These are phyloP conservation scores for Oryza coarctata DNA, from an alignment of 176 grass and related monocot genomes.

Conservation along the genomic window DNA sequence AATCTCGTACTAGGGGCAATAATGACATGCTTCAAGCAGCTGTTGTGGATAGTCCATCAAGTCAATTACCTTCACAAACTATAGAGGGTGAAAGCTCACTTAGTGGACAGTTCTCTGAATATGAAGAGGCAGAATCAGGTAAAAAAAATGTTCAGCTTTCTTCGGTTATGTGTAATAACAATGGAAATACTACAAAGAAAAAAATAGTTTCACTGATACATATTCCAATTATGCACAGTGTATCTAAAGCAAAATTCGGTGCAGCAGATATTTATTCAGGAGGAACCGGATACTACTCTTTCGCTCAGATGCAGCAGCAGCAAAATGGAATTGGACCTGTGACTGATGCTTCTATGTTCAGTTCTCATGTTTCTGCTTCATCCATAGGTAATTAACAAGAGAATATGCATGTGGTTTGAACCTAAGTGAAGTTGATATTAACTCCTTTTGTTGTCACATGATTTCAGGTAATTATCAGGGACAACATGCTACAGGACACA, in stretches of 20 bases:
- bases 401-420: not conserved
- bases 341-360: conserved; percentile 42
- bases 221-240: conserved; percentile 92
- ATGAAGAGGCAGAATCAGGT: conserved; percentile 97
- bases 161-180: conserved; percentile 38
- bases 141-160: conserved; percentile 13
- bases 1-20: conserved; percentile 57
- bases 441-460: conserved; percentile 20
- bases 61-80: conserved; percentile 63
- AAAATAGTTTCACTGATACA: conserved; percentile 88
- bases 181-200: conserved; percentile 30
- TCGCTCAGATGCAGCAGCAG: conserved; percentile 77
- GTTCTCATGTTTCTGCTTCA: conserved; percentile 26
- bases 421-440: conserved; percentile 14
- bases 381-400: conserved; percentile 44
- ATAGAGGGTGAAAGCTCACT: conserved; percentile 74
- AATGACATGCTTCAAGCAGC: conserved; percentile 46
- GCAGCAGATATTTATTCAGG: conserved; percentile 71
- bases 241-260: conserved; percentile 96
- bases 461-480: conserved; percentile 51
- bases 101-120: conserved; percentile 80
- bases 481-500: conserved; percentile 28
- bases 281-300: conserved; percentile 83
- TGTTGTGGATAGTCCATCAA: conserved; percentile 62
- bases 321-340: conserved; percentile 64